Evolutionary conservation across 345 rosid species (phyloP).

Genomic region (Orychophragmus violaceus): DNA sequence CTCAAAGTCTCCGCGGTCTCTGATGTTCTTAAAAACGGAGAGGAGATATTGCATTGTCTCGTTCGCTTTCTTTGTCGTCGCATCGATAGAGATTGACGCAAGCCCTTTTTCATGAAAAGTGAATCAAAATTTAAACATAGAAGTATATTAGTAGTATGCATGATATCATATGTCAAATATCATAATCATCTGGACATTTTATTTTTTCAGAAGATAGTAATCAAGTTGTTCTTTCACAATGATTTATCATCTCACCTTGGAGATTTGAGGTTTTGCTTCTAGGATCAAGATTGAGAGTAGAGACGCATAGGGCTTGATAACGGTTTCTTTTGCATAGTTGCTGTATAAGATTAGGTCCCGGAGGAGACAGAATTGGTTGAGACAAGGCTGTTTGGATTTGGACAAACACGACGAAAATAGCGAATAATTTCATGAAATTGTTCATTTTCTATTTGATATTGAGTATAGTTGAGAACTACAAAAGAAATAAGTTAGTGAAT

Average conservation of each 20-base stretch:
- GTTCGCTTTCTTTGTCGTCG: conserved; percentile 8
- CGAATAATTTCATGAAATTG: not conserved
- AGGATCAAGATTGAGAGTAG: conserved; percentile 18
- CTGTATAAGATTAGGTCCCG: not conserved
- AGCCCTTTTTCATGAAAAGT: not conserved
- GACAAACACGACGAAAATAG: not conserved
- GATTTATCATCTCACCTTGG: not conserved
- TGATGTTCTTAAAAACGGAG: too few relatives aligned
- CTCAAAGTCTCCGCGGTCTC: too few relatives aligned
- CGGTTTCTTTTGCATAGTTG: conserved; percentile 16
- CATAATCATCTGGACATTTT: not conserved
- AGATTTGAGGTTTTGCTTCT: conserved; percentile 17
- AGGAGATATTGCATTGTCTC: not conserved
- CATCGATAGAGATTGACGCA: conserved; percentile 19
- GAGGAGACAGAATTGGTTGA: not conserved
- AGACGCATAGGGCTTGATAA: conserved; percentile 15
- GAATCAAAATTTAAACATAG: not conserved
- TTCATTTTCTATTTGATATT: conserved; percentile 11
- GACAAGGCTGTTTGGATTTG: conserved; percentile 14
- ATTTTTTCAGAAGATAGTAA: not conserved
- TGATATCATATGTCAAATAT: not conserved
- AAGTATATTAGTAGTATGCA: not conserved
- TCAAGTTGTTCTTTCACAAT: not conserved
- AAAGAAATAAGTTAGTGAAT: not conserved
- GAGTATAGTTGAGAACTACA: not conserved